Conservation (phyloP, 164 flowering plant species). For the Vitis labrusca region DNA sequence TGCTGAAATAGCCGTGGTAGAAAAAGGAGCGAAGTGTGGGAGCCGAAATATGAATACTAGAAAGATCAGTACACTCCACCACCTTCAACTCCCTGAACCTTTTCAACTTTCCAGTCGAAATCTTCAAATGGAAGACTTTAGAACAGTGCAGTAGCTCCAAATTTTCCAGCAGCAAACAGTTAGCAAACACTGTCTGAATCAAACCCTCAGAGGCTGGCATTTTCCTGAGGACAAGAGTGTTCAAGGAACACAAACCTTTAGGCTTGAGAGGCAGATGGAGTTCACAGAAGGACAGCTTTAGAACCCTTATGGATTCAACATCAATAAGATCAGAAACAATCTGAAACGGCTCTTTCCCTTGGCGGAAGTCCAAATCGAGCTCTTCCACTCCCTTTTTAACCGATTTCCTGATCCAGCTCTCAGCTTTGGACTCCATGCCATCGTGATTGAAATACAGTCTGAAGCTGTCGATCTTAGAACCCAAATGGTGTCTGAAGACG, state of each 20-base stretch:
- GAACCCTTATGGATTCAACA: background rate
- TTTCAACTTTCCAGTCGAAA: background rate
- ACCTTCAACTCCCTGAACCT: conserved; percentile 10
- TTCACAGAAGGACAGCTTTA: conserved; percentile 3
- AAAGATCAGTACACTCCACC: background rate
- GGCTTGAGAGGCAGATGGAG: background rate
- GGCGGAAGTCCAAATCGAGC: conserved; percentile 6
- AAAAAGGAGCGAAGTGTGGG: conserved; percentile 5
- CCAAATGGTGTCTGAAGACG: background rate
- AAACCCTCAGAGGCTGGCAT: background rate
- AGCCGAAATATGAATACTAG: background rate
- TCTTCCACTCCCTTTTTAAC: conserved; percentile 10
- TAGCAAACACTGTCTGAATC: background rate
- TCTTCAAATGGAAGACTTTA: background rate
- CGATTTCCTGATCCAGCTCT: conserved; percentile 1
- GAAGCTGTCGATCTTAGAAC: conserved; percentile 1
- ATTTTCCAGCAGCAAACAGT: conserved; percentile 8
- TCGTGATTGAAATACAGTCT: background rate
- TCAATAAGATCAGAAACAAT: background rate
- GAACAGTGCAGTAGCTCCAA: conserved; percentile 3
- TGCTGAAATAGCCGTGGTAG: background rate
- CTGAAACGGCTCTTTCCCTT: background rate
- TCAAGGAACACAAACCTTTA: background rate
- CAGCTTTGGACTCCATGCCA: background rate
- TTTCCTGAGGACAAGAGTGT: background rate